Percentiles rank a stretch among this genome's conserved stretches.
Conservation (phyloP, 1,284 basidiomycete genomes). For the Boletus sp. region DNA sequence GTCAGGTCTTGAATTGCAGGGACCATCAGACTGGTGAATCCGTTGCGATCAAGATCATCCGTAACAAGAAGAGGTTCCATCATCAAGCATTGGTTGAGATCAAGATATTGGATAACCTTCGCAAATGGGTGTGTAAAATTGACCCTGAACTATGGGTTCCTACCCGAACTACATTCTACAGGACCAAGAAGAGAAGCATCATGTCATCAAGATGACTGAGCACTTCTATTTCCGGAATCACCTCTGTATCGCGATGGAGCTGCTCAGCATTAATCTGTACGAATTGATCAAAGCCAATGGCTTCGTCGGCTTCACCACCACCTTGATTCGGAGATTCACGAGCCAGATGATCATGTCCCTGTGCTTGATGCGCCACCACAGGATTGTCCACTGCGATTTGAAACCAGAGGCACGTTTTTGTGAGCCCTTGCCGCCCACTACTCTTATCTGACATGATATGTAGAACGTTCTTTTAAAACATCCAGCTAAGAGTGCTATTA, state of each 20-base stretch:
- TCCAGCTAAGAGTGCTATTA: constrained; percentile 94
- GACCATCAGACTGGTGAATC: constrained; percentile 97
- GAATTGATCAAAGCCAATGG: constrained; percentile 99
- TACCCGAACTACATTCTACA: constrained; percentile 32
- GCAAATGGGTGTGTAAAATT: constrained; percentile 81
- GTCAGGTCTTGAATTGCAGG: constrained; percentile 93
- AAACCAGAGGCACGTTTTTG: constrained; percentile 82
- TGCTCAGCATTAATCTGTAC: constrained; percentile 97
- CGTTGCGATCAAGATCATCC: constrained; percentile 98
- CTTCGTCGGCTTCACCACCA: constrained; percentile 95
- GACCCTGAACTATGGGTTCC: constrained; percentile 3
- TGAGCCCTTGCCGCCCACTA: neutral
- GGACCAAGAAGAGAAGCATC: constrained; percentile 95
- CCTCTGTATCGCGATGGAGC: constrained; percentile 97
- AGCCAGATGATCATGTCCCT: constrained; percentile 92
- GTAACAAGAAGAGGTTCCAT: constrained; percentile 99
- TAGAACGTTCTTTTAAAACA: constrained; percentile 94
- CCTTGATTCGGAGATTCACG: constrained; percentile 93
- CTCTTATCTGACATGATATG: constrained; percentile 12
- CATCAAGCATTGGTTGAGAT: constrained; percentile 98
- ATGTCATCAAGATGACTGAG: constrained; percentile 98
- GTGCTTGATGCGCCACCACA: constrained; percentile 90
- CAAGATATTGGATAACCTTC: constrained; percentile 93
- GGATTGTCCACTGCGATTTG: constrained; percentile 98
- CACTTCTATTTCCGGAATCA: constrained; percentile 98